phyloP scores from a whole-genome alignment of 1,284 basidiomycete species.

The Fomitopsis pinicola region DNA sequence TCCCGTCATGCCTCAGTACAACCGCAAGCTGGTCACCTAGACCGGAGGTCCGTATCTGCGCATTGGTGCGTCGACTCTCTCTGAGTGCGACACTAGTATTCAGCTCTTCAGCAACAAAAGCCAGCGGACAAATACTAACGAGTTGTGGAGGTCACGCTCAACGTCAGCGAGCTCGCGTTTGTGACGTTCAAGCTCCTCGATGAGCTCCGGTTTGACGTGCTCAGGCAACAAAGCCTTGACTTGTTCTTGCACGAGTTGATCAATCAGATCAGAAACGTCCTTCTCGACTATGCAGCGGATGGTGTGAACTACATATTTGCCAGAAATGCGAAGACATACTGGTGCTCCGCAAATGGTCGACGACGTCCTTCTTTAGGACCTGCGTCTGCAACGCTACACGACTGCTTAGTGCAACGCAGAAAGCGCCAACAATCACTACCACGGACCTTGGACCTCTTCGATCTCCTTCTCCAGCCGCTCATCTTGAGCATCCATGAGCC shows the following conservation, averaged over 20 bases:
- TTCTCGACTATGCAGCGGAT: constrained; percentile 31
- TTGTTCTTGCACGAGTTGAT: constrained; percentile 34
- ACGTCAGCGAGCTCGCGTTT: constrained; percentile 41
- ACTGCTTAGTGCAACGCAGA: not conserved
- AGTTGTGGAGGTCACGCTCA: constrained; percentile 35
- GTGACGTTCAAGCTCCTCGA: constrained; percentile 42
- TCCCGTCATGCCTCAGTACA: constrained; percentile 41
- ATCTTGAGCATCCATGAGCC: constrained; percentile 38
- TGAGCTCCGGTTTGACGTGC: constrained; percentile 42
- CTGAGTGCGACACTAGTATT: constrained; percentile 23
- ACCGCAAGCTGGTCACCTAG: constrained; percentile 37
- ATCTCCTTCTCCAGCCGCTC: constrained; percentile 38
- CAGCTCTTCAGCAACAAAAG: not conserved
- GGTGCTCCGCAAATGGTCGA: constrained; percentile 38
- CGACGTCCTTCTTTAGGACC: constrained; percentile 38
- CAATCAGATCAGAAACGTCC: constrained; percentile 30
- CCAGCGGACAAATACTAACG: constrained; percentile 32
- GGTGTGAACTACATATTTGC: not conserved
- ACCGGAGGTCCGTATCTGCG: constrained; percentile 36
- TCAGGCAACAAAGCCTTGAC: constrained; percentile 38
- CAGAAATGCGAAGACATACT: constrained; percentile 27
- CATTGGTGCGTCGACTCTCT: constrained; percentile 50
- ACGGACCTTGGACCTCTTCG: constrained; percentile 42
- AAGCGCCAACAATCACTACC: not conserved
- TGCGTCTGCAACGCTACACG: constrained; percentile 42